A percentile compares a stretch with the other conserved stretches of the same genome.
phyloP scores from a whole-genome alignment of 2,329 filamentous ascomycete species.

The Microdochium paspali region DNA sequence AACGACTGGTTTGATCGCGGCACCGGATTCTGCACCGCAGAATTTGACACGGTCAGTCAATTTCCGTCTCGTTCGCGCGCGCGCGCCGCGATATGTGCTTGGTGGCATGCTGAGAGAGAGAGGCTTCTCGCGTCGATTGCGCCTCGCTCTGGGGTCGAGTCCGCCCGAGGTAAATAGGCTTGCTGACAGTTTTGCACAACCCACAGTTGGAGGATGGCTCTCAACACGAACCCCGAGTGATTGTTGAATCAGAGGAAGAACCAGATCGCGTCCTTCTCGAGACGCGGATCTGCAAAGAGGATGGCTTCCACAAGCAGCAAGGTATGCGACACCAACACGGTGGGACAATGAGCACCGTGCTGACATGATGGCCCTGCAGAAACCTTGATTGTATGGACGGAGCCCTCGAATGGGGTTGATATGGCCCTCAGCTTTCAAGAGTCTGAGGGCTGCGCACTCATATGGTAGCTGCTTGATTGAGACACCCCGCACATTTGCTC shows the following conservation, averaged over 20 bases:
- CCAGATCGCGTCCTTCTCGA: conserved; percentile 76
- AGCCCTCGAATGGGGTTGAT: conserved; percentile 71
- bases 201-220: conserved; percentile 43
- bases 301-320: conserved; percentile 98
- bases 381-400: conserved; percentile 97
- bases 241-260: conserved; percentile 90
- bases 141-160: too few relatives aligned
- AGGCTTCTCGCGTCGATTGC: too few relatives aligned
- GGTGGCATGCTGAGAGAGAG: too few relatives aligned
- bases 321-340: conserved; percentile 39
- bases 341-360: conserved; percentile 1
- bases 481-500: conserved; percentile 5
- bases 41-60: conserved; percentile 58
- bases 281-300: conserved; percentile 83
- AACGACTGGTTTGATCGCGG: conserved; percentile 99
- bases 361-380: conserved; percentile 41
- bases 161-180: too few relatives aligned
- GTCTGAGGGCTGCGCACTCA: conserved; percentile 82
- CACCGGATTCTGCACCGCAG: conserved; percentile 87
- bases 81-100: not conserved
- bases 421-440: conserved; percentile 99
- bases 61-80: not conserved
- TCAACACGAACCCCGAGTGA: conserved; percentile 75
- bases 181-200: conserved; percentile 1
- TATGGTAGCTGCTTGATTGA: conserved; percentile 57